A percentile compares a stretch with the other conserved stretches of the same genome.
Conservation (phyloP, 768 basidiomycete species). For the Sporobolomyces phaffii region DNA sequence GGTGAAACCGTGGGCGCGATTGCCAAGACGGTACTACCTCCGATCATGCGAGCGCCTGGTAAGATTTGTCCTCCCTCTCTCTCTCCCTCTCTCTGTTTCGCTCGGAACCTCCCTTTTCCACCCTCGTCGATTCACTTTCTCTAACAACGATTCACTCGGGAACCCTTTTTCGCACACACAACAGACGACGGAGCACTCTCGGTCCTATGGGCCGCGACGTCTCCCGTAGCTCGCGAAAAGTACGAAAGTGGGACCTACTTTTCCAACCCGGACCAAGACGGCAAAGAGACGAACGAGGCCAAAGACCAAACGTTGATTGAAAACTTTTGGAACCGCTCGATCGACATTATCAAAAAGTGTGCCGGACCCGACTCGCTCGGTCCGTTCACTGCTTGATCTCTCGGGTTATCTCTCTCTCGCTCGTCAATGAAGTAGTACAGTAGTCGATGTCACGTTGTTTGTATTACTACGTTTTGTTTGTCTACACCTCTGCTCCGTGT, state of each 20-base stretch:
- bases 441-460: too few species aligned
- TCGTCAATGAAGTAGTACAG: too few species aligned
- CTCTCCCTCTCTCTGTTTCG: too few species aligned
- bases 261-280: conserved; percentile 11
- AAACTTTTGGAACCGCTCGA: conserved; percentile 23
- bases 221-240: conserved; percentile 11
- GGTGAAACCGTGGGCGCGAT: conserved; percentile 9
- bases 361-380: background rate
- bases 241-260: conserved; percentile 27
- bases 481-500: too few species aligned
- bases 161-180: too few species aligned
- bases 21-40: background rate
- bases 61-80: too few species aligned
- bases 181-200: conserved; percentile 22
- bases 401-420: too few species aligned
- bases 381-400: background rate
- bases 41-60: conserved; percentile 15
- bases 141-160: too few species aligned
- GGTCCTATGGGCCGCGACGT: conserved; percentile 16
- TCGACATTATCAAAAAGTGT: conserved; percentile 24
- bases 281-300: conserved; percentile 9
- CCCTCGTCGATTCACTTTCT: too few species aligned
- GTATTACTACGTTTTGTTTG: too few species aligned
- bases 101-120: too few species aligned
- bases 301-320: conserved; percentile 32